phyloP scores from a whole-genome alignment of 768 basidiomycete genomes.

The Phanerochaete sordida region DNA sequence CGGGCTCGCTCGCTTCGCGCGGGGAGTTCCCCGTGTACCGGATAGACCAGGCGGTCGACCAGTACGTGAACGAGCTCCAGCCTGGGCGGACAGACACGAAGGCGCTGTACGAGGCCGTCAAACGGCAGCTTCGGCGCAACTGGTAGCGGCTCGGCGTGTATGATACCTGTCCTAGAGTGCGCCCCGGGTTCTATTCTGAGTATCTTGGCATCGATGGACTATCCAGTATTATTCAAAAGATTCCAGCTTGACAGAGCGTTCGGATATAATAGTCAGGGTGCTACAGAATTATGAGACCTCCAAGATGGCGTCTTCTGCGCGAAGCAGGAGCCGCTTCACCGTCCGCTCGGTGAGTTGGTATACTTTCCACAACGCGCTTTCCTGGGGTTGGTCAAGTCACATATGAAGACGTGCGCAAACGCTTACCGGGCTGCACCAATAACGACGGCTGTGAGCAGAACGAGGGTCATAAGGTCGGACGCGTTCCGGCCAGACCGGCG shows the following conservation, averaged over 20 bases:
- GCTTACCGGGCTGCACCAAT: constrained; percentile 61
- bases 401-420: background rate
- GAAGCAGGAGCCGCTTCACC: constrained; percentile 57
- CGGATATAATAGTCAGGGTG: background rate
- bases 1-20: constrained; percentile 58
- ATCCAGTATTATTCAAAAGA: too few relatives aligned
- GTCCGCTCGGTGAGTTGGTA: constrained; percentile 59
- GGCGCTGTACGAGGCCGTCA: constrained; percentile 63
- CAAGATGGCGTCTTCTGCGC: constrained; percentile 78
- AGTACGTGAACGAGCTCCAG: constrained; percentile 71
- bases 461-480: constrained; percentile 61
- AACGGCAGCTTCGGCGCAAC: constrained; percentile 64
- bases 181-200: background rate
- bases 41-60: constrained; percentile 68
- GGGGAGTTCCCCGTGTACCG: constrained; percentile 76
- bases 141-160: constrained; percentile 44
- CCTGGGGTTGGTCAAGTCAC: background rate
- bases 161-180: too few relatives aligned
- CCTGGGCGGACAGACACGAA: constrained; percentile 59
- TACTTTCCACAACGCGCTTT: constrained; percentile 67
- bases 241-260: too few relatives aligned
- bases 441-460: constrained; percentile 58
- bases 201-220: background rate
- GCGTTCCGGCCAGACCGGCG: constrained; percentile 52
- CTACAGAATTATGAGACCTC: constrained; percentile 48